These are phyloP conservation scores for Cronartium quercuum DNA, from an alignment of 1,284 basidiomycete genomes.

Conservation along the genomic window DNA sequence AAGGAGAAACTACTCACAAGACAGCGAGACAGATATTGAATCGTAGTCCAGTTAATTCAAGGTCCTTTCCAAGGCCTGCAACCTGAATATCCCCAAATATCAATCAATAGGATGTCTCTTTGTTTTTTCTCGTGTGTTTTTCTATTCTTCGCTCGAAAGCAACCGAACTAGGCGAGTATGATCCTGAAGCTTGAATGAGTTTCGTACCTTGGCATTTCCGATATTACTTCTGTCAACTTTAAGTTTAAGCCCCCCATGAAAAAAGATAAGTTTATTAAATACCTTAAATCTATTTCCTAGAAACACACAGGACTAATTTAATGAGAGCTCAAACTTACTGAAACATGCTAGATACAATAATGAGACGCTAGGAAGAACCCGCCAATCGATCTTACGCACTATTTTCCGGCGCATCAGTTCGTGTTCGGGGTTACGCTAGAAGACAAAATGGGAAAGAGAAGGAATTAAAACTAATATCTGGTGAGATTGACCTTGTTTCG, in stretches of 20 bases:
- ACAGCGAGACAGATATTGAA: conserved; percentile 30
- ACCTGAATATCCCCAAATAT: conserved; percentile 1
- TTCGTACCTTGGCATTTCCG: conserved; percentile 36
- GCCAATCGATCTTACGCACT: not conserved
- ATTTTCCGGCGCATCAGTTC: not conserved
- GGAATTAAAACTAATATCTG: too few relatives aligned
- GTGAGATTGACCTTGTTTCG: too few relatives aligned
- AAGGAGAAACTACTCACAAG: conserved; percentile 9
- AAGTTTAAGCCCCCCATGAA: too few relatives aligned
- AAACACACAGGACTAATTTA: too few relatives aligned
- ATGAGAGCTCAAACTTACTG: not conserved
- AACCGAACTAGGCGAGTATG: not conserved
- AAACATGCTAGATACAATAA: not conserved
- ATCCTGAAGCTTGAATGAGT: not conserved
- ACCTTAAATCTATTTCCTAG: too few relatives aligned
- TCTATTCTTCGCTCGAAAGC: too few relatives aligned
- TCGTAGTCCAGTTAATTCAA: conserved; percentile 15
- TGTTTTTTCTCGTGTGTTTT: too few relatives aligned
- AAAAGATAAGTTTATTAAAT: too few relatives aligned
- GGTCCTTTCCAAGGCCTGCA: conserved; percentile 11
- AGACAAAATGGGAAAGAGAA: not conserved
- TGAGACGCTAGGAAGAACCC: not conserved
- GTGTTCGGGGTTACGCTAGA: not conserved
- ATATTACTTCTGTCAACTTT: conserved; percentile 39
- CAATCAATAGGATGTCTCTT: too few relatives aligned